Evolutionary conservation across 495 filamentous ascomycete genomes (phyloP), one percentile per base, ranked within the genome.

Genomic region (Xylaria grammica): DNA sequence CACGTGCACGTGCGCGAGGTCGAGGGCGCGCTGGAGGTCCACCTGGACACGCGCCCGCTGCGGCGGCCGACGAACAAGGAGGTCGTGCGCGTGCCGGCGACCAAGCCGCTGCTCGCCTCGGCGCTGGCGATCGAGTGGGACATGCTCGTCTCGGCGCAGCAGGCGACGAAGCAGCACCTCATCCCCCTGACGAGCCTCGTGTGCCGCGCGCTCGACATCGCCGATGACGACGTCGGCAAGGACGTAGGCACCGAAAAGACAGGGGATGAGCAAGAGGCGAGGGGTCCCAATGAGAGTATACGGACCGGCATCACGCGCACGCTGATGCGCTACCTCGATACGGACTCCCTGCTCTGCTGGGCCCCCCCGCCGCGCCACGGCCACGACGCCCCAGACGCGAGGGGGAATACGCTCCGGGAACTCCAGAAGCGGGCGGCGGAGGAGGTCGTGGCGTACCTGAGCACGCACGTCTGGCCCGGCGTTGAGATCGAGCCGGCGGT

Each of bases 121-220:
- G 90, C 91, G 29, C 85, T 99, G 51, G 95, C 94, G 0, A 74
- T 95, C 10, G 95, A 99, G 78, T 99, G 95, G 95, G 92, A 96
- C 72, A 83, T 88, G 42, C 86, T 98, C 59, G 82, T 87, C 24
- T 90, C 90, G 56, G 86, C 89, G 3, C 86, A 90, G 64, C 90
- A 97, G 72, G 93, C 93, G 0, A 83, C 85, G 32, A 87, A 86
- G 50, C 84, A 88, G 62, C 92, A 97, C 73, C 84, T 93, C 2
- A 93, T 97, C 59, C 95, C 95, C 5, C 72, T 98, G n/a, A 97
- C 96, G 6, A 93, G 91, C 27, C 81, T 97, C 7, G 80, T 87
- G 17, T 88, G 91, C 22, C 88, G 96, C 6, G 93, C 92, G 0
- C 73, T 91, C 26, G 93, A 97, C 67, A 91, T 97, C 56, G 80